Base-by-base conservation (phyloP, 805 yeast species). In the Cyberlindnera lachancei region DNA sequence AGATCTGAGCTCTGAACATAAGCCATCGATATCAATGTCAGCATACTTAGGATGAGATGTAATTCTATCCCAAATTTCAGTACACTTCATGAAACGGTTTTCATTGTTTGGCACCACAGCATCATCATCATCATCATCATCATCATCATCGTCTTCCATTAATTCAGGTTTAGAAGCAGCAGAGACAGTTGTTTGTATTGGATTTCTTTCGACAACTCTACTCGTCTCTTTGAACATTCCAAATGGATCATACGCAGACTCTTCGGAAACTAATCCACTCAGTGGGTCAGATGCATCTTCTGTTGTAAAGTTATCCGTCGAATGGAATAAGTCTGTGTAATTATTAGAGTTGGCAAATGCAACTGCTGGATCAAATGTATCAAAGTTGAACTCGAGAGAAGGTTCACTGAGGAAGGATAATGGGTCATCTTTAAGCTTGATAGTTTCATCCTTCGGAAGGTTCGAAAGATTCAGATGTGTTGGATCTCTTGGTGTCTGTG, bases 51-150 rank as follows among this genome's bases (percentile, higher is more conserved):
- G 97, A 65, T 92, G 97, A 15, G 92, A 59, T 2, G 96, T 83
- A 23, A 92, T 81, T 51, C 97, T 72, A 57, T 90, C 97, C 98
- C 98, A 92, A 12, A 90, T 80, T 45, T 87, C 96, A 1, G 94
- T 74, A 58, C 98, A 92, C 50, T 75, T 75, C 59, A 82, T 59
- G 45, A 75, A 53, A 11, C 70, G 65, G 13, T 58, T 59, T 36
- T 76, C 80, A 7, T 74, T 80, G 5, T 80, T 72, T 6, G 94
- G 94, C 4, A 85, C 88, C 18, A 75, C 72, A 21, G 61, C 64
- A 14, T 47, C 54, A 23, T 51, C 63, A 18, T 38, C 42, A 18
- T 38, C 38, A 5, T 16, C 23, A 18, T n/a, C 30, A 22, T 23
- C 19, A 16, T 29, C 33, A 7, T 20, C 19, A 14, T 14, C 25